Evolutionary conservation across 2,329 filamentous ascomycete species (phyloP).

Genomic region (Paradendryphiella salina): DNA sequence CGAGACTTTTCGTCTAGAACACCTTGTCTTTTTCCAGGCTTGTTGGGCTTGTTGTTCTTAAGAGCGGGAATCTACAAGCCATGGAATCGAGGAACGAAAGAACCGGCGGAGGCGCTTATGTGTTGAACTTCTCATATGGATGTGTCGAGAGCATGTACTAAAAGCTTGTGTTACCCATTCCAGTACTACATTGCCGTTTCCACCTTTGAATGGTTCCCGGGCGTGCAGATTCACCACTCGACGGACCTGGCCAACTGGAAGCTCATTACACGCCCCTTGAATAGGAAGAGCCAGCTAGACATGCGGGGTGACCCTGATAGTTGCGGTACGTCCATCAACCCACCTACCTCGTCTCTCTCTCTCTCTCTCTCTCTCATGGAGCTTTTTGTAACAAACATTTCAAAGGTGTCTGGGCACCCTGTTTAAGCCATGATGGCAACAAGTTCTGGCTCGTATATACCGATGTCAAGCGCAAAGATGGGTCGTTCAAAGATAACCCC

Average conservation of each 20-base stretch:
- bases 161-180: not conserved
- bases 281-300: constrained; percentile 56
- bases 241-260: constrained; percentile 58
- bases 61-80: not conserved
- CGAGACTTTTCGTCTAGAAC: not conserved
- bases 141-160: not conserved
- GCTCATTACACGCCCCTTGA: constrained; percentile 59
- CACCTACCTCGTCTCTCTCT: no score
- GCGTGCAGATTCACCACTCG: constrained; percentile 58
- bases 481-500: constrained; percentile 65
- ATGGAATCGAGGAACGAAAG: not conserved
- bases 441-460: constrained; percentile 68
- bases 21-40: no score
- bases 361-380: no score
- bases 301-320: constrained; percentile 58
- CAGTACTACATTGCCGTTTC: constrained; percentile 63
- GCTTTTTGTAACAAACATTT: constrained; percentile 4
- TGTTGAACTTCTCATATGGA: no score
- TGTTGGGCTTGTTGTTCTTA: no score
- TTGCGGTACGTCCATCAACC: constrained; percentile 44
- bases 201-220: constrained; percentile 65
- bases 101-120: no score
- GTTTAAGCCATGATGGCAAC: constrained; percentile 63
- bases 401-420: constrained; percentile 62
- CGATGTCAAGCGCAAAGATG: constrained; percentile 68